Conservation (phyloP, 768 basidiomycete genomes). For the Thelephora ganbajun region DNA sequence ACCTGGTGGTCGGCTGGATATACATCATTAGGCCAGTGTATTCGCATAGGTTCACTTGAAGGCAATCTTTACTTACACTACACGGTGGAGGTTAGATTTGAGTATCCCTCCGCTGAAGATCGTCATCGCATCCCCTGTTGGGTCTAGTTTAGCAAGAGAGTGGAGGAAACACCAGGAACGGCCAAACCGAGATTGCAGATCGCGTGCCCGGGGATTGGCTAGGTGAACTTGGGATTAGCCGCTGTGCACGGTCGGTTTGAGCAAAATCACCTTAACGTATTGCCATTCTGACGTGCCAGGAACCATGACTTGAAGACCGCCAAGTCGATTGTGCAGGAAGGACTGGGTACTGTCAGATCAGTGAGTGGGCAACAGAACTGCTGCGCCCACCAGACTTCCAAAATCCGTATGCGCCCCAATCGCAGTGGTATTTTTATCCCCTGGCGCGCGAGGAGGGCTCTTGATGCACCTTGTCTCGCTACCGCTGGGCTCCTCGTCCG, state of each 20-base stretch:
- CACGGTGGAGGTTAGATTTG: slow-evolving; percentile 49
- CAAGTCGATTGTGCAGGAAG: slow-evolving; percentile 55
- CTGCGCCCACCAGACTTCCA: slow-evolving; percentile 16
- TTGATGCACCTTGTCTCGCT: slow-evolving; percentile 21
- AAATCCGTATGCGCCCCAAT: slow-evolving; percentile 25
- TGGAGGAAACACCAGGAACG: slow-evolving; percentile 2
- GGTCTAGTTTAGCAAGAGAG: slow-evolving; percentile 5
- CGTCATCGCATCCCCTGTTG: slow-evolving; percentile 39
- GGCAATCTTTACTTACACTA: slow-evolving; percentile 26
- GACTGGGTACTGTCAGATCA: slow-evolving; percentile 25
- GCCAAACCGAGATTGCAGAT: slow-evolving; percentile 21
- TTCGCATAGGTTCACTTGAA: background rate
- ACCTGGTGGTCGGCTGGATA: slow-evolving; percentile 35
- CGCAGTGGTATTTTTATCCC: slow-evolving; percentile 13
- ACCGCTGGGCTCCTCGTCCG: slow-evolving; percentile 15
- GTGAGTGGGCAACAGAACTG: background rate
- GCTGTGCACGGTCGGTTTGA: background rate
- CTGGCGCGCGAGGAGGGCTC: slow-evolving; percentile 15
- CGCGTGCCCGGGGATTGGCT: slow-evolving; percentile 19
- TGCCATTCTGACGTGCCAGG: slow-evolving; percentile 52
- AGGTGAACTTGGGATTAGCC: background rate
- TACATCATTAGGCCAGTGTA: background rate
- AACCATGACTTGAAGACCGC: slow-evolving; percentile 55
- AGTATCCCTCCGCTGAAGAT: slow-evolving; percentile 53
- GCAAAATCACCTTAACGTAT: slow-evolving; percentile 39